Base-by-base conservation (phyloP, 106 monocot species). In the Amphibolis antarctica region DNA sequence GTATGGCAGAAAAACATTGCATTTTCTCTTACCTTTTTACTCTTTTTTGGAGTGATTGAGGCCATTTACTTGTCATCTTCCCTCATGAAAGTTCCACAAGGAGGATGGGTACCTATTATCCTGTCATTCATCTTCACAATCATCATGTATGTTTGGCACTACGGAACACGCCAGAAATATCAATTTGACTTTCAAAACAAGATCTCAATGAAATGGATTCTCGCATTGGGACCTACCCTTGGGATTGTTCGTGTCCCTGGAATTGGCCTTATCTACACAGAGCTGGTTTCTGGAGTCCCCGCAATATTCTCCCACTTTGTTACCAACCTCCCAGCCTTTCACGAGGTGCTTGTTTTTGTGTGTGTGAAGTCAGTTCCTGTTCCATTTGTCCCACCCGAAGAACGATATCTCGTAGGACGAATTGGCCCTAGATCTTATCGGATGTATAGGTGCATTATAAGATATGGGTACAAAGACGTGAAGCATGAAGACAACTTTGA, bases 241-340 rank as follows among this genome's bases (percentile, higher is more conserved):
- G 90, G 90, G 17, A 78, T 91, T 58, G 90, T 86, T 66, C 66
- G 90, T 12, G 90, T 91, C 0, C 90, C 90, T 0, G 90, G 90
- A 11, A 86, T 91, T 18, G 85, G 85, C 7, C 63, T 91, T 36
- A 54, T 91, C 50, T 86, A 86, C 57, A 62, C 80, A 20, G 81
- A 91, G 72, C 14, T 86, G 4, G 80, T 81, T 7, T 80, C 90
- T 17, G 90, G 85, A 0, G 62, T 91, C 27, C 90, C 90, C 1
- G 78, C 83, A 24, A 72, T 91, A 59, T 86, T 85, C 19, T 82
- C 83, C 27, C 90, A 91, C 65, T 86, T 91, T 46, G 90, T 83
- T 7, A 81, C 71, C 21, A 91, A 86, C 55, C 71, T 91, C 45
- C 90, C 90, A 13, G 90, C 90, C 20, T 91, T 91, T 44, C 90